A percentile compares a stretch with the other conserved stretches of the same genome.
Conservation (phyloP, 805 yeast genomes). For the Pichia gijzeniarum region DNA sequence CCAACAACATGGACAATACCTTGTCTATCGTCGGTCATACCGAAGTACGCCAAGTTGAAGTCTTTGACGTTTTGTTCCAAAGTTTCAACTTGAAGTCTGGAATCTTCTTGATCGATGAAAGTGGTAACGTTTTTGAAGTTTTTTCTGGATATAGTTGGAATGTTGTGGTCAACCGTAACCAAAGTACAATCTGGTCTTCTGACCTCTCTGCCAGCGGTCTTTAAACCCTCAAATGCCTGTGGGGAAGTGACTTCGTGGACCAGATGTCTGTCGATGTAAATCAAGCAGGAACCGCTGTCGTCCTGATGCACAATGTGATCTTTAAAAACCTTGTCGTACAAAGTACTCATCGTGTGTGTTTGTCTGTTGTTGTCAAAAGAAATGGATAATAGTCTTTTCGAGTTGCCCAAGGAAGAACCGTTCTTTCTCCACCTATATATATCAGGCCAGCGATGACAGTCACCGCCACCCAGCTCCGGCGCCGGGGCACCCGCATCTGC, state of each 20-base stretch:
- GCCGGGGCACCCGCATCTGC: neutral
- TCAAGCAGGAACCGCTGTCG: conserved; percentile 76
- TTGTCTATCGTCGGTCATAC: conserved; percentile 91
- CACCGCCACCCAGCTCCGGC: neutral
- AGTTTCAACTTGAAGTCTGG: conserved; percentile 87
- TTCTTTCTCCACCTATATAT: no score
- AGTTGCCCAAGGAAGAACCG: no score
- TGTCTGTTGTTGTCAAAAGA: no score
- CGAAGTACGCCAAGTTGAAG: conserved; percentile 86
- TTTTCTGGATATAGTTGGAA: conserved; percentile 87
- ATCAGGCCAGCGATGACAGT: no score
- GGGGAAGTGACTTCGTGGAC: conserved; percentile 99
- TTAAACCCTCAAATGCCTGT: conserved; percentile 95
- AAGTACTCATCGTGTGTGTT: conserved; percentile 41
- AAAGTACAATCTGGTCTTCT: conserved; percentile 90
- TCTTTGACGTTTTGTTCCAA: conserved; percentile 88
- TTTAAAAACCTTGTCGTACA: conserved; percentile 93
- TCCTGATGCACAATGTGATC: conserved; percentile 91
- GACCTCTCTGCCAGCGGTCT: conserved; percentile 78
- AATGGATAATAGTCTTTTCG: no score
- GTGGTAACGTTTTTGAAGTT: conserved; percentile 65
- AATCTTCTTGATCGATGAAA: conserved; percentile 86
- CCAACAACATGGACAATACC: conserved; percentile 99
- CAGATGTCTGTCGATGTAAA: conserved; percentile 93
- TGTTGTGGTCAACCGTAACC: conserved; percentile 95